A percentile compares a stretch with the other conserved stretches of the same genome.
Evolutionary conservation across 257 asterid species (phyloP).

Genomic region (Oldenlandia corymbosa): DNA sequence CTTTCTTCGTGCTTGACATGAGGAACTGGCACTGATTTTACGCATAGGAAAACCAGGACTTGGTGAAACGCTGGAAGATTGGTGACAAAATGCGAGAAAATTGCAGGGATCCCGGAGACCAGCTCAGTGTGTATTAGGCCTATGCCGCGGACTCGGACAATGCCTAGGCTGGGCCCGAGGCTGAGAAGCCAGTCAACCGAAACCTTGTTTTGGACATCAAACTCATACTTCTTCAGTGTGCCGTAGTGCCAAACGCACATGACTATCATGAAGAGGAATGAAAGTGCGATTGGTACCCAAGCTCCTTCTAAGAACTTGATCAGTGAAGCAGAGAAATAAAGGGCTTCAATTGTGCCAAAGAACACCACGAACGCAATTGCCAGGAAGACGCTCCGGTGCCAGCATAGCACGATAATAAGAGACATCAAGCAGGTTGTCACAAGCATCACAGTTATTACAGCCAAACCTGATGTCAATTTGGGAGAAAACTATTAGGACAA

Average conservation of each 20-base stretch:
- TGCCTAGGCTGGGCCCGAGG: conserved; percentile 75
- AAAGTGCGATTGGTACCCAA: conserved; percentile 79
- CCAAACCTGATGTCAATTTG: conserved; percentile 52
- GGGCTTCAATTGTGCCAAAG: conserved; percentile 71
- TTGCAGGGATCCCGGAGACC: conserved; percentile 85
- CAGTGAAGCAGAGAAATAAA: conserved; percentile 75
- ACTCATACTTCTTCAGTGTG: conserved; percentile 67
- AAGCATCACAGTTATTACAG: conserved; percentile 92
- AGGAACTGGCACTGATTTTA: conserved; percentile 81
- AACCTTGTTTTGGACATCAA: conserved; percentile 84
- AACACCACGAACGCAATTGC: conserved; percentile 65
- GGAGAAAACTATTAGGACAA: not conserved
- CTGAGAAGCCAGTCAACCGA: conserved; percentile 84
- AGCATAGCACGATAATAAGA: conserved; percentile 74
- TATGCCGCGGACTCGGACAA: conserved; percentile 80
- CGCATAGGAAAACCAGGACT: conserved; percentile 75
- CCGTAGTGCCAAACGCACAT: conserved; percentile 96
- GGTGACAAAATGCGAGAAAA: conserved; percentile 87
- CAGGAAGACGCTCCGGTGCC: conserved; percentile 59
- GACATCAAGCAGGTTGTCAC: conserved; percentile 97
- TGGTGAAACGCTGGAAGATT: conserved; percentile 95
- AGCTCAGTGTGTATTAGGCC: conserved; percentile 93
- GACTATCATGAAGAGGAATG: conserved; percentile 59
- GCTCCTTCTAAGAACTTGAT: conserved; percentile 88
- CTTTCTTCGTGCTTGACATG: conserved; percentile 77